A percentile compares a stretch with the other conserved stretches of the same genome.
Evolutionary conservation across 2,329 filamentous ascomycete genomes (phyloP).

Genomic region (Phialocephala subalpina): DNA sequence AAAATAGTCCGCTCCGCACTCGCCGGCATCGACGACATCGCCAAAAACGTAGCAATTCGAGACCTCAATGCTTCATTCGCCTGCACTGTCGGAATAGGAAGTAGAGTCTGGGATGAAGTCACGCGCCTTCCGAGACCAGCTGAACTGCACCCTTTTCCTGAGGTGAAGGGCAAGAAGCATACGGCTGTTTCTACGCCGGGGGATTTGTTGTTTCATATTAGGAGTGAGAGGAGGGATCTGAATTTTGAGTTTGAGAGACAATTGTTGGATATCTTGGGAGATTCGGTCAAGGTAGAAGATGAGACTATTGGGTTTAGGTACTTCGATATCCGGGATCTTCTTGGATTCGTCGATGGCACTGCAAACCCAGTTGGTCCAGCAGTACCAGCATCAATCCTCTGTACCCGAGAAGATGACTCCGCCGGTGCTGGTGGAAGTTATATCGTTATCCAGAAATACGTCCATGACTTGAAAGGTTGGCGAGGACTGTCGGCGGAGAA

Average conservation of each 20-base stretch:
- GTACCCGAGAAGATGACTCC: constrained; percentile 51
- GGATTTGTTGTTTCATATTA: constrained; percentile 66
- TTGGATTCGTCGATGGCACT: constrained; percentile 68
- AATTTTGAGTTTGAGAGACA: constrained; percentile 67
- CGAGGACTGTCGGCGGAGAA: constrained; percentile 53
- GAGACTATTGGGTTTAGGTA: constrained; percentile 65
- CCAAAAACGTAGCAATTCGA: constrained; percentile 62
- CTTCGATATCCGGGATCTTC: constrained; percentile 64
- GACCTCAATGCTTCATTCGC: constrained; percentile 54
- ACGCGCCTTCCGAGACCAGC: constrained; percentile 53
- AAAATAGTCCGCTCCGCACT: constrained; percentile 53
- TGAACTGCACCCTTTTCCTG: constrained; percentile 60
- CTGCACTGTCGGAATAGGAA: constrained; percentile 63
- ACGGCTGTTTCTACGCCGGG: constrained; percentile 63
- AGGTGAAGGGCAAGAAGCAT: constrained; percentile 56
- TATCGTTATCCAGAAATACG: constrained; percentile 66
- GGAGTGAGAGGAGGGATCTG: constrained; percentile 62
- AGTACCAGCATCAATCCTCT: constrained; percentile 52
- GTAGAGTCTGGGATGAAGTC: constrained; percentile 57
- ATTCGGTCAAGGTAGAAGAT: constrained; percentile 56
- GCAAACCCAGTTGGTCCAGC: constrained; percentile 61
- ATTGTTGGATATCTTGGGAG: constrained; percentile 56
- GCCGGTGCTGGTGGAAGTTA: constrained; percentile 58
- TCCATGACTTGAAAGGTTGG: constrained; percentile 61
- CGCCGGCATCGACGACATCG: constrained; percentile 52